Base-by-base conservation (phyloP, 2,329 filamentous ascomycete species). In the Neonectria ditissima region DNA sequence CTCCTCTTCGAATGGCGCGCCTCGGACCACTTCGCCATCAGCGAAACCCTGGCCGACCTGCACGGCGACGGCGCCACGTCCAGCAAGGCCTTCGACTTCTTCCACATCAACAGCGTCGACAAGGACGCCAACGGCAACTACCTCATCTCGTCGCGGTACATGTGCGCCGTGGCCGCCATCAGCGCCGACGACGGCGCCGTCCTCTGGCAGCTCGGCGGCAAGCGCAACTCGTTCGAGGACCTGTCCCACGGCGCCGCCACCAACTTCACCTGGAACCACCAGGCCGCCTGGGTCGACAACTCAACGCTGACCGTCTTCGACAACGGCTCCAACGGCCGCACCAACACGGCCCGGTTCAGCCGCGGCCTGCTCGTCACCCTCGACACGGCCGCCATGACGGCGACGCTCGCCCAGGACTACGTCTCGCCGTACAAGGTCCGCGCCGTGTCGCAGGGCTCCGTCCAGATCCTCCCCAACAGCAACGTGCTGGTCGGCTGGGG, bases 401-500 rank as follows among this genome's bases (percentile, higher is more conserved):
- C 67, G 5, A 63, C 77, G 5, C 76, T 83, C 45, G 74, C 84
- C 18, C 80, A 82, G 59, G 80, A 79, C 24, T 86, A 63, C 37
- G 48, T 84, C 74, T 77, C 80, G 22, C 81, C 84, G 0, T 84
- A 84, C 1, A 82, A 86, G 62, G 76, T 78, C 5, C 77, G 87
- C 13, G 74, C 63, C 7, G 20, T 45, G 6, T 59, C 64, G 2
- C 59, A 67, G 81, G 80, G 80, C 7, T 81, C 77, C n/a, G 82
- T 84, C 32, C 87, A 90, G 66, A 69, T 86, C 6, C 79, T 89
- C 0, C 81, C 83, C 0, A 82, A 83, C 55, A 83, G 83, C 34
- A 84, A 87, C 61, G 81, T 82, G 7, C 76, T 89, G 44, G 82
- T 89, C 34, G 84, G 85, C 65, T 89, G 86, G 86, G 86, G 87